Conservation (phyloP, 2,329 filamentous ascomycete species). For the Colletotrichum sp. region DNA sequence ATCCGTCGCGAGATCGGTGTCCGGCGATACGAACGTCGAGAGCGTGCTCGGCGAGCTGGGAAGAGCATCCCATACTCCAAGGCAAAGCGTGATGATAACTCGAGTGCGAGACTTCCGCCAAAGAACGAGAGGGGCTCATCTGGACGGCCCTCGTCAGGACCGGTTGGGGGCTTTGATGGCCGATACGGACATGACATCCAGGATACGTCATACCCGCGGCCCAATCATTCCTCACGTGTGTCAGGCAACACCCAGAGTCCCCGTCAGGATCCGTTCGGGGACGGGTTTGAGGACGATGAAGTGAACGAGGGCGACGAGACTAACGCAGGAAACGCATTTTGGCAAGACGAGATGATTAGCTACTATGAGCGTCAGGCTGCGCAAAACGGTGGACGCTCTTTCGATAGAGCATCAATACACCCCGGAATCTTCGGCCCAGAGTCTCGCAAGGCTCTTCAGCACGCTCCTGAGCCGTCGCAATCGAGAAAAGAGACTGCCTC, state of each 20-base stretch:
- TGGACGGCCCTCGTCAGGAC: neutral
- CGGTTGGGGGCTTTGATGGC: neutral
- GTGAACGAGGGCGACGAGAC: neutral
- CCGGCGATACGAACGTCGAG: constrained; percentile 15
- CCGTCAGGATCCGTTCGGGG: neutral
- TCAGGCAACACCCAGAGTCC: neutral
- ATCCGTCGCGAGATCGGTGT: neutral
- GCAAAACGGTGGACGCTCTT: neutral
- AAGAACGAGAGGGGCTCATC: neutral
- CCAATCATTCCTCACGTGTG: neutral
- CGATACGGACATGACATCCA: neutral
- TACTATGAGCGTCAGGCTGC: neutral
- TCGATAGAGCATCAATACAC: neutral
- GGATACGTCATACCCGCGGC: neutral
- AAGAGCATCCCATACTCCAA: constrained; percentile 1
- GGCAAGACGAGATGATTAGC: neutral
- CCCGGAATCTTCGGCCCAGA: neutral
- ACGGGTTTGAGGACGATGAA: neutral
- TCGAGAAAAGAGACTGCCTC: neutral
- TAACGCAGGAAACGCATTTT: neutral
- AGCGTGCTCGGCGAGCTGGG: neutral
- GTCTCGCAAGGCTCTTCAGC: neutral
- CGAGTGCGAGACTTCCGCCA: neutral
- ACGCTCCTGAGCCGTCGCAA: neutral
- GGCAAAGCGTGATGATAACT: neutral